phyloP scores from a whole-genome alignment of 2,329 filamentous ascomycete species.

The Neofusicoccum laricinum region DNA sequence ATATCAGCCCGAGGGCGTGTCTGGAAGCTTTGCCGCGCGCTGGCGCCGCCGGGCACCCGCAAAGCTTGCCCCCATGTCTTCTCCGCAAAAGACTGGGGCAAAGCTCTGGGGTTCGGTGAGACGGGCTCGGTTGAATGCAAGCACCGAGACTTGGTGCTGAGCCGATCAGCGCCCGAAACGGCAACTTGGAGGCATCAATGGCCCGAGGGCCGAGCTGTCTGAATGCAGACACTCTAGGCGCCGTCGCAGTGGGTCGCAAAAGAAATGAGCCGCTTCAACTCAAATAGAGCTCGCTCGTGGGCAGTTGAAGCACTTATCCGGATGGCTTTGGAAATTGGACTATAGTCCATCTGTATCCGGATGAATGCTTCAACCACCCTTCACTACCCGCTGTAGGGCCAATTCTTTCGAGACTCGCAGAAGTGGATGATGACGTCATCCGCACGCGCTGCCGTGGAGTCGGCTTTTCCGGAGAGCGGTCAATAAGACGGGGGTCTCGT shows the following conservation, averaged over 20 bases:
- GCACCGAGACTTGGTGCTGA: neutral
- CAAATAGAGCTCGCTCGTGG: too few species aligned
- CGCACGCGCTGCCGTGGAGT: neutral
- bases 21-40: neutral
- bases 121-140: neutral
- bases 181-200: neutral
- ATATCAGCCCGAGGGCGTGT: neutral
- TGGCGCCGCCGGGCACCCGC: neutral
- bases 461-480: neutral
- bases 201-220: neutral
- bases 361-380: too few species aligned
- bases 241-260: too few species aligned
- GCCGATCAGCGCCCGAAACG: neutral
- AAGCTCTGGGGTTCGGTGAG: neutral
- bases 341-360: too few species aligned
- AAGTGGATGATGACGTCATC: neutral
- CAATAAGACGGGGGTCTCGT: neutral
- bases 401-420: too few species aligned
- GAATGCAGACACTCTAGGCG: neutral
- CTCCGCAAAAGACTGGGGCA: slow-evolving; percentile 5
- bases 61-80: slow-evolving; percentile 6
- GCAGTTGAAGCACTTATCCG: too few species aligned
- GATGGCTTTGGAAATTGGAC: too few species aligned
- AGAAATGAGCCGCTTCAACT: too few species aligned
- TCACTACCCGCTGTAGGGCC: too few species aligned